A percentile compares a stretch with the other conserved stretches of the same genome.
Conservation (phyloP, 768 basidiomycete genomes). For the Cystofilobasidium bisporidii region DNA sequence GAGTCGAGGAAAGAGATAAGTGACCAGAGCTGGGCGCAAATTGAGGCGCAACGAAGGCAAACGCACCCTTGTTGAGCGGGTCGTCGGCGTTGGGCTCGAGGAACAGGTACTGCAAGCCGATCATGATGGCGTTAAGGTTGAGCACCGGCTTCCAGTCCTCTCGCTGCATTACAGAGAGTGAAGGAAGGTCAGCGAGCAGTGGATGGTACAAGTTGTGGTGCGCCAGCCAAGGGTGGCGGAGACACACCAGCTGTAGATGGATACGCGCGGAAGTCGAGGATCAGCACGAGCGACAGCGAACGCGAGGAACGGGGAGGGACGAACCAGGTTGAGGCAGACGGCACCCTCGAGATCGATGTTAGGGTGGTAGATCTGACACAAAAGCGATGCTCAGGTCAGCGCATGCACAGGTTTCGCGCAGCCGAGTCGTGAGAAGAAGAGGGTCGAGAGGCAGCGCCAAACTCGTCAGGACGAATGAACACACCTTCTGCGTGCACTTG, state of each 20-base stretch:
- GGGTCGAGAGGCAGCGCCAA: too few species aligned
- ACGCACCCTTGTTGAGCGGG: slow-evolving; percentile 89
- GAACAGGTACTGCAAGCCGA: slow-evolving; percentile 91
- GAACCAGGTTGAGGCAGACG: slow-evolving; percentile 58
- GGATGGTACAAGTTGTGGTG: not conserved
- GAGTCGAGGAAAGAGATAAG: not conserved
- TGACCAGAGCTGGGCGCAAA: too few species aligned
- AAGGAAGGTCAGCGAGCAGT: too few species aligned
- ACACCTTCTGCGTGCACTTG: slow-evolving; percentile 84
- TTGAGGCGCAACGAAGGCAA: not conserved
- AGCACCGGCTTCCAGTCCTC: slow-evolving; percentile 99
- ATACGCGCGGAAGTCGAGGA: not conserved
- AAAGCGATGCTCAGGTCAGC: not conserved
- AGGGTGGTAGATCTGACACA: slow-evolving; percentile 84
- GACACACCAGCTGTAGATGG: slow-evolving; percentile 14
- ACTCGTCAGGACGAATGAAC: too few species aligned
- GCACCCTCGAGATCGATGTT: slow-evolving; percentile 98
- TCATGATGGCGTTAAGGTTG: slow-evolving; percentile 92
- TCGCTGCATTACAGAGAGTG: too few species aligned
- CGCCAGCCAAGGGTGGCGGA: not conserved
- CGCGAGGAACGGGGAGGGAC: not conserved
- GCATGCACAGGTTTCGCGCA: too few species aligned
- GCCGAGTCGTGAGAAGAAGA: too few species aligned
- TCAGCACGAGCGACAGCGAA: too few species aligned
- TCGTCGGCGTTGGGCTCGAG: slow-evolving; percentile 98